Evolutionary conservation across 495 filamentous ascomycete genomes (phyloP).

Genomic region (Penicillium arizonense): DNA sequence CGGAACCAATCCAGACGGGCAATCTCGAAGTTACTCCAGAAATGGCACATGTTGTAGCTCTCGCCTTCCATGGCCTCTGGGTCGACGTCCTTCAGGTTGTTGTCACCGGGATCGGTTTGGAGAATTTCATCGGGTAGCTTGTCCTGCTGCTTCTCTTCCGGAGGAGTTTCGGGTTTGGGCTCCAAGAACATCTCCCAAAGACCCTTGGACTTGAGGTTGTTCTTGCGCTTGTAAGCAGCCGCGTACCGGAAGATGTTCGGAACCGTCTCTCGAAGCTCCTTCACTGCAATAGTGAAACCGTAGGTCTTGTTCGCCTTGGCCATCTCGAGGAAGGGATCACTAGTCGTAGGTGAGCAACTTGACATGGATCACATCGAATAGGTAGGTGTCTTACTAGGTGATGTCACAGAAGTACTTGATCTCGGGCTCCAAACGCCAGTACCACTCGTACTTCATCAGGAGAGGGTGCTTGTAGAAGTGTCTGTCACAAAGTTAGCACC

Average conservation of each 20-base stretch:
- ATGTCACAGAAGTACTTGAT: slow-evolving; percentile 99
- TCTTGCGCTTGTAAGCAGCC: slow-evolving; percentile 94
- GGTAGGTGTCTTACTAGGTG: slow-evolving; percentile 75
- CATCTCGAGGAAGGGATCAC: slow-evolving; percentile 96
- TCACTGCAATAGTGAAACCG: slow-evolving; percentile 98
- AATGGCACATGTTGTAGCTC: slow-evolving; percentile 99
- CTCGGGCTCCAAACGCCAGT: slow-evolving; percentile 98
- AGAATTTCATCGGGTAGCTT: slow-evolving; percentile 80
- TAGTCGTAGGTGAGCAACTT: slow-evolving; percentile 37
- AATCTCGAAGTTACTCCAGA: slow-evolving; percentile 99
- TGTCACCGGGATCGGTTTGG: slow-evolving; percentile 69
- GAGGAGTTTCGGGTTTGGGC: slow-evolving; percentile 54
- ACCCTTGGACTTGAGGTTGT: slow-evolving; percentile 87
- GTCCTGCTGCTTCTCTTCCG: slow-evolving; percentile 67
- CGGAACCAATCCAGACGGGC: slow-evolving; percentile 92
- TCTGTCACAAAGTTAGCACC: slow-evolving; percentile 41
- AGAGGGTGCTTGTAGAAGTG: slow-evolving; percentile 98
- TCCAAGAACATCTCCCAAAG: slow-evolving; percentile 99
- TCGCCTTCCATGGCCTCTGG: slow-evolving; percentile 96
- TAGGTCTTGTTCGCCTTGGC: slow-evolving; percentile 92
- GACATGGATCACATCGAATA: neutral
- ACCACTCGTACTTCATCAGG: slow-evolving; percentile 97
- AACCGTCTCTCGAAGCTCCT: slow-evolving; percentile 96
- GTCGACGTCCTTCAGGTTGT: slow-evolving; percentile 75
- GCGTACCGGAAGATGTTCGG: slow-evolving; percentile 99